Conservation (phyloP, 306 rosid species). For the Castanea sativa region DNA sequence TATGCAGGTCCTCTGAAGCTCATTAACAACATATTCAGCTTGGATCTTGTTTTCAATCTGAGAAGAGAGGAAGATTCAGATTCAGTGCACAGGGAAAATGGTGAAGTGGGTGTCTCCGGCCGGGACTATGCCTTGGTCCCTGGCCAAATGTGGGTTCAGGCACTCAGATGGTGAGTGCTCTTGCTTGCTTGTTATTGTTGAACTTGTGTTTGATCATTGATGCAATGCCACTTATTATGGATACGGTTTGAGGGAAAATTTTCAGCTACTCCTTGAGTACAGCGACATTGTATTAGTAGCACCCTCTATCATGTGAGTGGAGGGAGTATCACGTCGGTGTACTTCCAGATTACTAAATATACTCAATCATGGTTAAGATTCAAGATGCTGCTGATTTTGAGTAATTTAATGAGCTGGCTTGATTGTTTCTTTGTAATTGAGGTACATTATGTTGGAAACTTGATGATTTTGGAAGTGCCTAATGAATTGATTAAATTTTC, state of each 20-base stretch:
- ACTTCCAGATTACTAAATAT: no score
- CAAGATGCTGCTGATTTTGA: slow-evolving; percentile 14
- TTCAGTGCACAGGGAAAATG: slow-evolving; percentile 45
- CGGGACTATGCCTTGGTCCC: slow-evolving; percentile 94
- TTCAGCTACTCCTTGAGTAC: no score
- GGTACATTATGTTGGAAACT: slow-evolving; percentile 6
- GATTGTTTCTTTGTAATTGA: slow-evolving; percentile 7
- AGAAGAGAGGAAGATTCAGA: slow-evolving; percentile 71
- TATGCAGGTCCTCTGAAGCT: slow-evolving; percentile 88
- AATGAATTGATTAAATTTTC: not conserved
- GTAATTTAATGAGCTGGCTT: slow-evolving; percentile 17
- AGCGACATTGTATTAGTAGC: no score
- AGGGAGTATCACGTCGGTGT: no score
- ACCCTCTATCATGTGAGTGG: no score
- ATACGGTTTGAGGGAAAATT: no score
- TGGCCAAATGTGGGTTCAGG: slow-evolving; percentile 96
- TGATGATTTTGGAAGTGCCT: not conserved
- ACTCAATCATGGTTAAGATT: not conserved
- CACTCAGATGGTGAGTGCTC: slow-evolving; percentile 84
- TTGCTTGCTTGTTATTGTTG: not conserved
- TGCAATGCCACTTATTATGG: no score
- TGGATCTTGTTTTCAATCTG: slow-evolving; percentile 77
- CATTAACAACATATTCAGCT: slow-evolving; percentile 78
- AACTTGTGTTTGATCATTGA: no score
- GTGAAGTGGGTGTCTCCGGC: slow-evolving; percentile 82